phyloP scores from a whole-genome alignment of 148 eudicot species.

The Amaranthus palmeri region DNA sequence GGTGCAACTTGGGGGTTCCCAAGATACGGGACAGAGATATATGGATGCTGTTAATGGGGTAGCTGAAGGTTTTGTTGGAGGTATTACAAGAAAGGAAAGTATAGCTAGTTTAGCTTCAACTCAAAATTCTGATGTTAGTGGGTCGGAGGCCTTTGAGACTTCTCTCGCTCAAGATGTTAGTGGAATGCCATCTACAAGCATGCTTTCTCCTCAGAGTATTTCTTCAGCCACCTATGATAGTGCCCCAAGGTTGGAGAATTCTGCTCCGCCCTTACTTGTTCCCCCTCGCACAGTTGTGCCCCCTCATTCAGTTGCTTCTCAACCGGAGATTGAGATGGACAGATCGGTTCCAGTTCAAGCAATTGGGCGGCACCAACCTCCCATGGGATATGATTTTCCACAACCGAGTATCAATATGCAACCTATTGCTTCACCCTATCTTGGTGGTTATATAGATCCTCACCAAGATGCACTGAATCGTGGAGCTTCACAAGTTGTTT shows the following conservation, averaged over 20 bases:
- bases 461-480: constrained; percentile 47
- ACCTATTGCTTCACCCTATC: constrained; percentile 42
- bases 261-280: constrained; percentile 29
- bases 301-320: constrained; percentile 27
- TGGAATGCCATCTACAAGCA: constrained; percentile 32
- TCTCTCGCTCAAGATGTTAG: constrained; percentile 38
- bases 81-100: constrained; percentile 61
- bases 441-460: constrained; percentile 55
- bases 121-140: constrained; percentile 81
- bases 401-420: constrained; percentile 38
- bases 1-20: constrained; percentile 49
- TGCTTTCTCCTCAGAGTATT: constrained; percentile 47
- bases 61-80: constrained; percentile 36
- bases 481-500: constrained; percentile 56
- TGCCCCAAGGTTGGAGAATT: constrained; percentile 33
- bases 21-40: constrained; percentile 65
- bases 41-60: constrained; percentile 90
- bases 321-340: constrained; percentile 44
- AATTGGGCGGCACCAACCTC: constrained; percentile 32
- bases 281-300: constrained; percentile 21
- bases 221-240: constrained; percentile 34
- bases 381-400: constrained; percentile 37
- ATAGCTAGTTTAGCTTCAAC: constrained; percentile 72
- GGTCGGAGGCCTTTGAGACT: constrained; percentile 49
- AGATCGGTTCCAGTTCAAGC: constrained; percentile 34